Conservation (phyloP, 208 protist species). For the Cochliopodium minus region DNA sequence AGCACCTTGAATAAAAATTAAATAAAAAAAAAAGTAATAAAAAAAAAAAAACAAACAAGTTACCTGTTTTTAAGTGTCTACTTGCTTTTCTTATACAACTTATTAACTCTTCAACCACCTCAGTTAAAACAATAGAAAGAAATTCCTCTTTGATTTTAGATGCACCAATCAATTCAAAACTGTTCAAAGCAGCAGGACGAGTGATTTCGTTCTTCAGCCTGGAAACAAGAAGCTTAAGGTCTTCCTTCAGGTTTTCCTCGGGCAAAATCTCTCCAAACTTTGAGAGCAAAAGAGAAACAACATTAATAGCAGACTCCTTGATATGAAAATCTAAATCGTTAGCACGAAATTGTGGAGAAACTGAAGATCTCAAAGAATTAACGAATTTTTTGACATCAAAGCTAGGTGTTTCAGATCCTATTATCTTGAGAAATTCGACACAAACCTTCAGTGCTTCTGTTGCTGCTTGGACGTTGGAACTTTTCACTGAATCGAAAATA, state of each 20-base stretch:
- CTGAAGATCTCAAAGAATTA: slow-evolving; percentile 19
- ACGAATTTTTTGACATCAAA: background rate
- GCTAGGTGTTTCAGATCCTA: background rate
- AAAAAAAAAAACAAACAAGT: slow-evolving; percentile 19
- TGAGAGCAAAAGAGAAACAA: slow-evolving; percentile 32
- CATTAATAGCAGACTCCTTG: slow-evolving; percentile 46
- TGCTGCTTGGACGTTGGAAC: slow-evolving; percentile 43
- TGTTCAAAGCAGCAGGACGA: slow-evolving; percentile 15
- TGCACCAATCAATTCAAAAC: background rate
- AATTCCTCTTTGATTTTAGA: background rate
- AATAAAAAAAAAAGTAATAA: background rate
- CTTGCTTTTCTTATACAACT: slow-evolving; percentile 44
- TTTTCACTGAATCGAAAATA: slow-evolving; percentile 27
- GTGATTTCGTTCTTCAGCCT: slow-evolving; percentile 50
- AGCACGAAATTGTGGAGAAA: slow-evolving; percentile 25
- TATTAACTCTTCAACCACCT: slow-evolving; percentile 25
- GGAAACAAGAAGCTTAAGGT: slow-evolving; percentile 20
- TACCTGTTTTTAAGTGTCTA: slow-evolving; percentile 34
- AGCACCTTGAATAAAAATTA: background rate
- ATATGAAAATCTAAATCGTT: slow-evolving; percentile 59
- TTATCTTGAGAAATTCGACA: slow-evolving; percentile 17
- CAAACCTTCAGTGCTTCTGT: slow-evolving; percentile 36
- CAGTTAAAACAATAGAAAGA: slow-evolving; percentile 24
- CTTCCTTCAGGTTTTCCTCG: background rate
- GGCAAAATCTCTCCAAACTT: slow-evolving; percentile 28